Conservation (phyloP, 2,329 filamentous ascomycete genomes). For the Colletotrichum sublineola region DNA sequence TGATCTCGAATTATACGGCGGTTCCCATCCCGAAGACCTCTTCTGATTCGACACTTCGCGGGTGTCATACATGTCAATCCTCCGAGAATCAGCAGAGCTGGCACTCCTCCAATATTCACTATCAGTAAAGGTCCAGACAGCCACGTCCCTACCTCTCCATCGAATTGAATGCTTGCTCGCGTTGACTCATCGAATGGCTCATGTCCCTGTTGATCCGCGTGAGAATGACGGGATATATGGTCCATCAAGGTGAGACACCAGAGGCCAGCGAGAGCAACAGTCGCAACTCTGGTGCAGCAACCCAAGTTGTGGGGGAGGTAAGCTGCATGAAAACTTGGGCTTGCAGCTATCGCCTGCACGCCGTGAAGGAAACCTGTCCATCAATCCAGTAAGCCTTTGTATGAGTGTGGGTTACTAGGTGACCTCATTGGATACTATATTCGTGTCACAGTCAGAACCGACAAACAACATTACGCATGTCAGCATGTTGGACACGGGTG, state of each 20-base stretch:
- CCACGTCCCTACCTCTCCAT: neutral
- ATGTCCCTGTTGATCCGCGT: constrained; percentile 9
- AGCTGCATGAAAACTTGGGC: neutral
- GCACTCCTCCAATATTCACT: neutral
- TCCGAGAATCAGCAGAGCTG: constrained; percentile 10
- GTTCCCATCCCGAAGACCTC: neutral
- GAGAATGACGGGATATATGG: neutral
- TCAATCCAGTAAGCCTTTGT: neutral
- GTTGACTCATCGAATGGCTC: constrained; percentile 1
- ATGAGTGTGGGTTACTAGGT: constrained; percentile 7
- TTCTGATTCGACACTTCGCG: constrained; percentile 15
- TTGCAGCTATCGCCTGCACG: neutral
- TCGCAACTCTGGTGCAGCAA: constrained; percentile 16
- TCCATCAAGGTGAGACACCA: neutral
- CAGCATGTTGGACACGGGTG: constrained; percentile 8
- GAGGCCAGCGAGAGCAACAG: constrained; percentile 20
- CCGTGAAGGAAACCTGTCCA: constrained; percentile 14
- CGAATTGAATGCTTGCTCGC: neutral
- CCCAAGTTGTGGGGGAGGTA: constrained; percentile 3
- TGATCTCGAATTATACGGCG: neutral
- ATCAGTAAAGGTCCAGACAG: neutral
- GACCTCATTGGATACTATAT: constrained; percentile 18
- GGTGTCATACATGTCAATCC: neutral
- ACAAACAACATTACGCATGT: constrained; percentile 20
- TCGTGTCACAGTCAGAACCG: constrained; percentile 20